Evolutionary conservation across 2,329 filamentous ascomycete species (phyloP), one percentile per base, ranked within the genome.

Genomic region (Sporothrix variecibatus): DNA sequence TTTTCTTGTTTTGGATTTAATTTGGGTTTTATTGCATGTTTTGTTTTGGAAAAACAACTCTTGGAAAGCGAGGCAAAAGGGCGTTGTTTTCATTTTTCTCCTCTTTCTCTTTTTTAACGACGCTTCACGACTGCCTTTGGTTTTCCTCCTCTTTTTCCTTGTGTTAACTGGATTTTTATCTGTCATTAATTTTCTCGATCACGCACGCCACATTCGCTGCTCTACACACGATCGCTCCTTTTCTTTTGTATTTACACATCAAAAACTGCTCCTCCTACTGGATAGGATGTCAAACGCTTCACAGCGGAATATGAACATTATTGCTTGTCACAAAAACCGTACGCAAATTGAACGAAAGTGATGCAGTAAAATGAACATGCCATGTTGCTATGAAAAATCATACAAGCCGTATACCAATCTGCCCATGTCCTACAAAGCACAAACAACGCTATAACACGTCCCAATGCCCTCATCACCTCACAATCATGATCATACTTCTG

Each of bases 401-500:
- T 12, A 40, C 56, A 11, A 67, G 62, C 23, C 62, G 12, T 67
- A 46, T 58, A 28, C 38, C 12, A 40, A 23, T 46, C 38, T 40
- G 60, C 2, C 20, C 31, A 65, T 40, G 34, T 43, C 60, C 20
- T 60, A 11, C 56, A 34, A 60, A 31, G 43, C 43, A 20, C 43
- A 49, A 49, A 49, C 56, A 60, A 60, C 34, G 11, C 60, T 65
- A 1, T 64, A 20, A 31, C 34, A 40, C 12, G 15, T 1, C 7
- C 23, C 3, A 4, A 1, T 7, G 12, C 56, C 28, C 15, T 31
- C 40, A 20, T 20, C 43, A 46, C 43, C 43, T 12, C 51, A 20
- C 15, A 20, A 20, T 60, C 28, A 31, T 6, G 3, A 60, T 28
- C 9, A 28, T 72, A 17, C 26, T 31, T 84, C 84, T n/a, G n/a